Percentiles rank a stretch among this genome's conserved stretches.
These are phyloP conservation scores for Annulohypoxylon bovei DNA, from an alignment of 495 filamentous ascomycete species.

Conservation along the genomic window DNA sequence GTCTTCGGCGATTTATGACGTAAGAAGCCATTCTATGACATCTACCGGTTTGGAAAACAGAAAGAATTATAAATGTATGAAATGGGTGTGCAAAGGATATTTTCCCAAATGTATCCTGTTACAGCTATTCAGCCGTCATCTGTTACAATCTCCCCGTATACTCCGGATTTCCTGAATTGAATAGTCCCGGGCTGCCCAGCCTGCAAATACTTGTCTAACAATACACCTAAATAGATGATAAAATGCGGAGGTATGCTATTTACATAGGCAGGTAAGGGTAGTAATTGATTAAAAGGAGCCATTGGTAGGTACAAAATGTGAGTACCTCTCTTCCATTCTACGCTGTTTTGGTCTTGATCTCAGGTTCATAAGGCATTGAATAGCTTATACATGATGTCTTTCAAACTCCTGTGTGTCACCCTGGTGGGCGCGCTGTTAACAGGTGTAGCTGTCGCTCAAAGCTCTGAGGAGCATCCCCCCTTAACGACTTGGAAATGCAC, in stretches of 20 bases:
- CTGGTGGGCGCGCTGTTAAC: constrained; percentile 36
- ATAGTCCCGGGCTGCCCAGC: constrained; percentile 30
- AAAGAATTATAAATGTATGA: neutral
- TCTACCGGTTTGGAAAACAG: neutral
- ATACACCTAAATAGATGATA: constrained; percentile 43
- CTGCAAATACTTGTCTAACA: constrained; percentile 24
- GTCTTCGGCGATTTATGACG: neutral
- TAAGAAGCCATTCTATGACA: neutral
- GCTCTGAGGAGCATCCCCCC: constrained; percentile 49
- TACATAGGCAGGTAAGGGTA: constrained; percentile 5
- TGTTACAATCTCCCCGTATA: constrained; percentile 33
- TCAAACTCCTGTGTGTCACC: constrained; percentile 36
- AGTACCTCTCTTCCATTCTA: constrained; percentile 24
- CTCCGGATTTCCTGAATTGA: constrained; percentile 39
- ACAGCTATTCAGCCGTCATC: constrained; percentile 35
- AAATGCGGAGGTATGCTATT: constrained; percentile 31
- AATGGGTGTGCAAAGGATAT: too few relatives aligned
- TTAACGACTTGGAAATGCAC: constrained; percentile 57
- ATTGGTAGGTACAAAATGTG: constrained; percentile 21
- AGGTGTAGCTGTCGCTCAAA: constrained; percentile 28
- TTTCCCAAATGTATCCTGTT: too few relatives aligned
- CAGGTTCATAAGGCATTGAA: neutral
- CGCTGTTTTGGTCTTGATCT: constrained; percentile 12
- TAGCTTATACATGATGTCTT: constrained; percentile 33
- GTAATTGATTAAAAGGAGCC: constrained; percentile 25